These are phyloP conservation scores for Spathaspora sp. DNA, from an alignment of 1,139 yeast species.

Conservation along the genomic window DNA sequence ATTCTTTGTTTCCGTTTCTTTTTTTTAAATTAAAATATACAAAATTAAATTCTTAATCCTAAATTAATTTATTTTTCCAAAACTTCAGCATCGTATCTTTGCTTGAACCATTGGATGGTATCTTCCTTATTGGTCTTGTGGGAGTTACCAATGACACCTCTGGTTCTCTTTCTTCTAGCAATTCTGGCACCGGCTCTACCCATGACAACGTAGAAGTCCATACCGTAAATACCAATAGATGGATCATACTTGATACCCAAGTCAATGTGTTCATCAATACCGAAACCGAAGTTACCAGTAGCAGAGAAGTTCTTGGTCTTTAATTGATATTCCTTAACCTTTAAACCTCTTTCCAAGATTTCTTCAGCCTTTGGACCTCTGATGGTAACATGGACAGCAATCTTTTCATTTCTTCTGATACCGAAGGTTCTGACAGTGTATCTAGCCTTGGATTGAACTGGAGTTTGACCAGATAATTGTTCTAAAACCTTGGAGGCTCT, in stretches of 20 bases:
- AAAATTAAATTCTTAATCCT: constrained; percentile 1
- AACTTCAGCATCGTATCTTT: constrained; percentile 99
- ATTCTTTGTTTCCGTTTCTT: neutral
- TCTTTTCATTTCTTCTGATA: constrained; percentile 99
- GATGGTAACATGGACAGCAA: constrained; percentile 98
- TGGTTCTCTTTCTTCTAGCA: constrained; percentile 98
- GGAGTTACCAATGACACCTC: constrained; percentile 83
- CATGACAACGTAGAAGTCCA: constrained; percentile 99
- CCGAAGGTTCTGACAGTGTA: constrained; percentile 99
- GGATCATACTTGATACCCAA: constrained; percentile 99
- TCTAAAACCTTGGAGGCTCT: constrained; percentile 99
- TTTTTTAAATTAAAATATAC: constrained; percentile 3
- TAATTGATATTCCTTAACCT: constrained; percentile 99
- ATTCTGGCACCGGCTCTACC: constrained; percentile 99
- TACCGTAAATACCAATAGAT: constrained; percentile 99
- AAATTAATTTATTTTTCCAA: constrained; percentile 62
- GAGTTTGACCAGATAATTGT: constrained; percentile 99
- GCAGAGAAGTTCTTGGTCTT: constrained; percentile 91
- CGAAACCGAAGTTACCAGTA: constrained; percentile 99
- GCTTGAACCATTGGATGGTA: constrained; percentile 98
- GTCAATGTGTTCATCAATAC: constrained; percentile 99
- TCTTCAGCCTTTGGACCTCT: constrained; percentile 99
- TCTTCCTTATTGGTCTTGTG: constrained; percentile 95
- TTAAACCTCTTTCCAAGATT: constrained; percentile 99
- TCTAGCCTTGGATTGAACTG: constrained; percentile 99